Evolutionary conservation across 169 alveolate genomes (phyloP).

Genomic region (Plasmodium adleri): DNA sequence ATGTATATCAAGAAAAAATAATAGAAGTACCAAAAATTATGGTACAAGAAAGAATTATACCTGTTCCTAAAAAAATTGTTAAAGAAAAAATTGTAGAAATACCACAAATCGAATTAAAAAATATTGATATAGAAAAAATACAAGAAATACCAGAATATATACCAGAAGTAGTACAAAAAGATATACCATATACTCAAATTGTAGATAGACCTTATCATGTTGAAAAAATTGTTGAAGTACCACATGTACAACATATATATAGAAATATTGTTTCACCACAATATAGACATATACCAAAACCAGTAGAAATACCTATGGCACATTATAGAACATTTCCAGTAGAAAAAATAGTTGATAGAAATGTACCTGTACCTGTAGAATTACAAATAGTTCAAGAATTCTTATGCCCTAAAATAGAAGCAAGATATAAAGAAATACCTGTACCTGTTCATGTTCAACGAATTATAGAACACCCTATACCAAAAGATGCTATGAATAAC

Average conservation of each 20-base stretch:
- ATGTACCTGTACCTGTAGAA: constrained; percentile 94
- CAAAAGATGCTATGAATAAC: constrained; percentile 85
- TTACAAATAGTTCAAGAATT: constrained; percentile 92
- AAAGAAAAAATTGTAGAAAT: constrained; percentile 92
- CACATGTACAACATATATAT: constrained; percentile 91
- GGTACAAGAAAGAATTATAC: constrained; percentile 92
- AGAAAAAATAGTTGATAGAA: constrained; percentile 90
- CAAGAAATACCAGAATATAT: constrained; percentile 75
- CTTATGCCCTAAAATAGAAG: constrained; percentile 91
- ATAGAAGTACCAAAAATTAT: constrained; percentile 91
- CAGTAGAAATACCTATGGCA: constrained; percentile 94
- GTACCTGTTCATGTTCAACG: constrained; percentile 94
- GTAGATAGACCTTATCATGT: constrained; percentile 88
- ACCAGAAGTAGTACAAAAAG: constrained; percentile 85
- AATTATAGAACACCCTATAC: constrained; percentile 92
- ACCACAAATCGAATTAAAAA: constrained; percentile 90
- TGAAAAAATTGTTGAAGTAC: constrained; percentile 94
- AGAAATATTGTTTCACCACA: constrained; percentile 91
- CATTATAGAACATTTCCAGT: constrained; percentile 93
- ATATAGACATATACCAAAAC: constrained; percentile 94
- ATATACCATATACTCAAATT: constrained; percentile 82
- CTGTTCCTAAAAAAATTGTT: constrained; percentile 90
- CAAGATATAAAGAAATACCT: constrained; percentile 92
- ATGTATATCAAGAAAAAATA: constrained; percentile 92
- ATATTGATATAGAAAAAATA: constrained; percentile 79